Percentiles rank a stretch among this genome's conserved stretches.
Evolutionary conservation across 202 grass and related monocot genomes (phyloP).

Genomic region (Miscanthus sacchariflorus): DNA sequence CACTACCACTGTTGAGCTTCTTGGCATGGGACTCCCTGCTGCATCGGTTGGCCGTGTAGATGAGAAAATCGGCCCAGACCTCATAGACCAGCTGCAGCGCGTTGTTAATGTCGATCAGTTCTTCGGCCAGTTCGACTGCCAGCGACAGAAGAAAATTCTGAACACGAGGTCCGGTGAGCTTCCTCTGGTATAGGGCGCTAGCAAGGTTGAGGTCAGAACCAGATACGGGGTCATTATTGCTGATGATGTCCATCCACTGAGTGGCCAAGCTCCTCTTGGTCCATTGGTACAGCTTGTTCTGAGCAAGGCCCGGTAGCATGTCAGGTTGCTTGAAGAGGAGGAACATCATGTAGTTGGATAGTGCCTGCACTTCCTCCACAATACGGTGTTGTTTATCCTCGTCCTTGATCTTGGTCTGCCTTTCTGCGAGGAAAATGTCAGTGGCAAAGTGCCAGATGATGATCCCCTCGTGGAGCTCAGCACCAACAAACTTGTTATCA

Average conservation of each 20-base stretch:
- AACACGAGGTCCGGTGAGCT: background rate
- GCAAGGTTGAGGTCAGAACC: background rate
- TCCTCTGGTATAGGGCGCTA: background rate
- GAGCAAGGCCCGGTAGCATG: slow-evolving; percentile 47
- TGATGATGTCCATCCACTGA: background rate
- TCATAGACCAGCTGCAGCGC: background rate
- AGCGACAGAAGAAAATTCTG: background rate
- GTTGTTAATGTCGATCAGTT: background rate
- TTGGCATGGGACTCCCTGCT: slow-evolving; percentile 30
- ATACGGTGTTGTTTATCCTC: background rate
- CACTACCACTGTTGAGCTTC: slow-evolving; percentile 12
- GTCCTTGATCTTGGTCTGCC: background rate
- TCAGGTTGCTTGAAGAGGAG: slow-evolving; percentile 42
- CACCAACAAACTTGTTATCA: slow-evolving; percentile 1
- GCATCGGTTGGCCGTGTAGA: slow-evolving; percentile 21
- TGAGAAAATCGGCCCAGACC: slow-evolving; percentile 18
- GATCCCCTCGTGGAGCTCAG: slow-evolving; percentile 59
- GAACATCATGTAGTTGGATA: slow-evolving; percentile 58
- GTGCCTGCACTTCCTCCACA: background rate
- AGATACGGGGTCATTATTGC: background rate
- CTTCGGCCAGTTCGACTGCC: background rate
- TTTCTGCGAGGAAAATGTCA: slow-evolving; percentile 37
- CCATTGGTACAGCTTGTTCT: slow-evolving; percentile 24
- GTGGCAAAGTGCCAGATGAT: slow-evolving; percentile 63
- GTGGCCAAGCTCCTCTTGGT: slow-evolving; percentile 13